phyloP scores from a whole-genome alignment of 345 rosid species.

The Citrus cavaleriei region DNA sequence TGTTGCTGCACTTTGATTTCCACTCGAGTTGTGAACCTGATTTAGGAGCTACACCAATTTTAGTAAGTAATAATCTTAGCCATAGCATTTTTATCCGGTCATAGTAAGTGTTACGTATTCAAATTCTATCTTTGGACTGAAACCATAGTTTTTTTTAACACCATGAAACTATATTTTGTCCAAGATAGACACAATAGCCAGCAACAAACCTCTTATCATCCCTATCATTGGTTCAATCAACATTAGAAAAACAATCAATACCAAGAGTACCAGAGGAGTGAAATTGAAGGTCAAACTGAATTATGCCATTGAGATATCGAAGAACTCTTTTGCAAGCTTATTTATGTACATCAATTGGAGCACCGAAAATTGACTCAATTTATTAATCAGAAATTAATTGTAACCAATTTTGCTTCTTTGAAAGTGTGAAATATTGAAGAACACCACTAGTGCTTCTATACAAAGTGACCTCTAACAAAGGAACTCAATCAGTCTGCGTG shows the following conservation, averaged over 20 bases:
- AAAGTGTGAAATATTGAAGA: background rate
- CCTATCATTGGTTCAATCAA: background rate
- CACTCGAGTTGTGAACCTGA: too few species aligned
- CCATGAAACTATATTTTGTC: too few species aligned
- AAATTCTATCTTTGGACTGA: too few species aligned
- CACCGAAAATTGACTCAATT: background rate
- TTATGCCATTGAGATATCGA: background rate
- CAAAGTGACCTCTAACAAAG: too few species aligned
- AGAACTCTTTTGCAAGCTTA: background rate
- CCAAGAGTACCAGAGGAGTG: rapidly evolving
- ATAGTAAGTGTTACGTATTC: too few species aligned
- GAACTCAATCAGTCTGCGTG: too few species aligned
- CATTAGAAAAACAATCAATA: background rate
- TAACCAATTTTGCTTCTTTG: background rate
- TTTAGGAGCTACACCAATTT: too few species aligned
- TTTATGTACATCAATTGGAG: background rate
- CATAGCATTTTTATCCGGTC: too few species aligned
- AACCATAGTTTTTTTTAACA: too few species aligned
- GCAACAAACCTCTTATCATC: too few species aligned
- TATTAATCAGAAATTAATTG: background rate
- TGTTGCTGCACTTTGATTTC: too few species aligned
- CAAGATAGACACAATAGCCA: background rate
- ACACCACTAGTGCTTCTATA: background rate
- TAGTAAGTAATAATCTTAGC: too few species aligned
- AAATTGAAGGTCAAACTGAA: background rate